phyloP scores from a whole-genome alignment of 2,329 filamentous ascomycete genomes.

The Ramichloridium luteum region DNA sequence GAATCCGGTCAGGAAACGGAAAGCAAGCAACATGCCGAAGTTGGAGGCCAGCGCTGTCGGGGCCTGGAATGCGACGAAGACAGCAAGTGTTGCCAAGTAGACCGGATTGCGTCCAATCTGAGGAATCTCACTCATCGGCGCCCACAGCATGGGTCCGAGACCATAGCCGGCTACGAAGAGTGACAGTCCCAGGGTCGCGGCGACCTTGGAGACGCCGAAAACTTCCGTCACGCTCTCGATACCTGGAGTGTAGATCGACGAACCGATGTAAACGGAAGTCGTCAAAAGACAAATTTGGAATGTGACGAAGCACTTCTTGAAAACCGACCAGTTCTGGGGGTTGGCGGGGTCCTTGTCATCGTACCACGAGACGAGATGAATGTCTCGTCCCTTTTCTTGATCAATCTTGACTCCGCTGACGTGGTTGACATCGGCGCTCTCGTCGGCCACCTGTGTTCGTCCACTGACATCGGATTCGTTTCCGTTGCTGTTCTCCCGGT shows the following conservation, averaged over 20 bases:
- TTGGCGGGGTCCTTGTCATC: conserved; percentile 33
- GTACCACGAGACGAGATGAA: conserved; percentile 41
- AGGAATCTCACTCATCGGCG: conserved; percentile 39
- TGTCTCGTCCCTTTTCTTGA: conserved; percentile 41
- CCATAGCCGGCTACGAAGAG: conserved; percentile 41
- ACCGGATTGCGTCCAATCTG: conserved; percentile 37
- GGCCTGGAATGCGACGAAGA: conserved; percentile 40
- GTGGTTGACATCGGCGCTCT: conserved; percentile 22
- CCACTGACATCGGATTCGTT: too few relatives aligned
- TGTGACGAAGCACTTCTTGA: conserved; percentile 34
- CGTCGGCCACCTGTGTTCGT: conserved; percentile 16
- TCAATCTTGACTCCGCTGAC: conserved; percentile 34
- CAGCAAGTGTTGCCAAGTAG: conserved; percentile 36
- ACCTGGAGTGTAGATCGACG: conserved; percentile 40
- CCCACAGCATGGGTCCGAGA: conserved; percentile 35
- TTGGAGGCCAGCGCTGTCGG: conserved; percentile 37
- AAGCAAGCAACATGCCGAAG: conserved; percentile 40
- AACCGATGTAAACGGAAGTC: conserved; percentile 40
- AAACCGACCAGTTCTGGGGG: conserved; percentile 26
- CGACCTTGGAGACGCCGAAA: conserved; percentile 36
- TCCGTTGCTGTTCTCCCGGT: conserved; percentile 2
- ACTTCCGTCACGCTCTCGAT: conserved; percentile 27
- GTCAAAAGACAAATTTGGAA: conserved; percentile 38
- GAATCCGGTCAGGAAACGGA: conserved; percentile 42
- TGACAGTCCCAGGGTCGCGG: conserved; percentile 37